These are phyloP conservation scores for Aspergillus sojae DNA, from an alignment of 2,329 filamentous ascomycete genomes.

Conservation along the genomic window DNA sequence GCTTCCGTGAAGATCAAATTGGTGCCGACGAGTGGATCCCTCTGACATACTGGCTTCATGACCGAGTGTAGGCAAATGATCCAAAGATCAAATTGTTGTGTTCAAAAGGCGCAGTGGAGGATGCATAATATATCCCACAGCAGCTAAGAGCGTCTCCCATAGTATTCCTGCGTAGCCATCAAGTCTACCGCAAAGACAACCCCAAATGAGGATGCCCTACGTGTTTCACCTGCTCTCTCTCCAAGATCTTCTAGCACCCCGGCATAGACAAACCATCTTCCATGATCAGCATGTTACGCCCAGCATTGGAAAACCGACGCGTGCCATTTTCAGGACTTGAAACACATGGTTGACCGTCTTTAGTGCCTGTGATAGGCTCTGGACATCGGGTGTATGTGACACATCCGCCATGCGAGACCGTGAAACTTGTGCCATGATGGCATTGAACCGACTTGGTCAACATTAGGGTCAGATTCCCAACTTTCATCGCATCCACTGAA, in stretches of 20 bases:
- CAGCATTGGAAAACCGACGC: slow-evolving; percentile 59
- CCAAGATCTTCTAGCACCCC: slow-evolving; percentile 34
- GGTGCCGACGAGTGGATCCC: slow-evolving; percentile 63
- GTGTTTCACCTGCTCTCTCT: slow-evolving; percentile 56
- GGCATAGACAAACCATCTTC: slow-evolving; percentile 58
- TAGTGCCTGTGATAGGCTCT: slow-evolving; percentile 43
- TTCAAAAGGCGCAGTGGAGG: slow-evolving; percentile 33
- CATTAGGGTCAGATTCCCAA: slow-evolving; percentile 96
- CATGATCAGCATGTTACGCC: slow-evolving; percentile 63
- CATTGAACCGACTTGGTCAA: slow-evolving; percentile 65
- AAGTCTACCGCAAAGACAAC: slow-evolving; percentile 53
- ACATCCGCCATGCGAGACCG: slow-evolving; percentile 68
- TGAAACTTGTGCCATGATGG: slow-evolving; percentile 59
- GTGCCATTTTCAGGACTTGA: slow-evolving; percentile 43
- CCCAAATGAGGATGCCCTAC: slow-evolving; percentile 53
- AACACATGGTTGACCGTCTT: slow-evolving; percentile 52
- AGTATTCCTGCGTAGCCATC: slow-evolving; percentile 21
- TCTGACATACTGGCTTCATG: slow-evolving; percentile 28
- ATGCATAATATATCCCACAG: slow-evolving; percentile 18
- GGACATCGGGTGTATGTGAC: slow-evolving; percentile 64
- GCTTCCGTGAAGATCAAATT: slow-evolving; percentile 24
- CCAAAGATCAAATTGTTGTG: slow-evolving; percentile 32
- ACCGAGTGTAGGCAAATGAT: slow-evolving; percentile 50
- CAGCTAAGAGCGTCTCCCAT: slow-evolving; percentile 1
- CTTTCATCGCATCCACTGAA: slow-evolving; percentile 60